Evolutionary conservation across 2,329 filamentous ascomycete genomes (phyloP), one percentile per base, ranked within the genome.

Genomic region (Neonectria coccinea): DNA sequence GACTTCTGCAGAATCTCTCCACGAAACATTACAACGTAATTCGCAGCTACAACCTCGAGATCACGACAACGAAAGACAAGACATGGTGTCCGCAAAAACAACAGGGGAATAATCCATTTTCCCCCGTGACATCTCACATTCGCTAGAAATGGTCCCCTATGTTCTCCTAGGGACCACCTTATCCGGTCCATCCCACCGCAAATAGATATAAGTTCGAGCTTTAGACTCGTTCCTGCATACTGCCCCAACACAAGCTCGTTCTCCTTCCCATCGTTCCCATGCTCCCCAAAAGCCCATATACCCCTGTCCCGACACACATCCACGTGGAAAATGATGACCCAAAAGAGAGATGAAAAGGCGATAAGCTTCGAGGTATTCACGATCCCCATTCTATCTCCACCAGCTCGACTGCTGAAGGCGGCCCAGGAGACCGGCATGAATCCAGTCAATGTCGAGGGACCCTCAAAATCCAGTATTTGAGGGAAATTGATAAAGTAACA

Each of bases 101-200:
- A 48, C 4, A 11, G 33, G 11, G 20, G 18, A 27, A 51, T n/a
- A n/a, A 33, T 51, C 7, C 18, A 18, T 44, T 44, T 29, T 20
- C 48, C 31, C 48, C 56, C 36, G 10, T 29, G 41, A n/a, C 48
- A 25, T 41, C 56, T 45, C 48, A 33, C 42, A 53, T 62, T 57
- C 54, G 33, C 50, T 25, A 56, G 33, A 36, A 22, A 62, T 36
- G 9, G 16, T 33, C 41, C 27, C 45, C 10, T 29, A 39, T 53
- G n/a, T 57, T 53, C 48, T 53, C 36, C 47, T 29, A 39, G 20
- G 48, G 31, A 42, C 50, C 44, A 29, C 14, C 31, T 48, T 42
- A 33, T 42, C 41, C 41, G 29, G 50, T 31, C 54, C 39, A 53
- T 52, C 52, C 48, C 29, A 18, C 39, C 51, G n/a, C 56, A 27